A percentile compares a stretch with the other conserved stretches of the same genome.
Evolutionary conservation across 306 rosid genomes (phyloP).

Genomic region (Ceratonia siliqua): DNA sequence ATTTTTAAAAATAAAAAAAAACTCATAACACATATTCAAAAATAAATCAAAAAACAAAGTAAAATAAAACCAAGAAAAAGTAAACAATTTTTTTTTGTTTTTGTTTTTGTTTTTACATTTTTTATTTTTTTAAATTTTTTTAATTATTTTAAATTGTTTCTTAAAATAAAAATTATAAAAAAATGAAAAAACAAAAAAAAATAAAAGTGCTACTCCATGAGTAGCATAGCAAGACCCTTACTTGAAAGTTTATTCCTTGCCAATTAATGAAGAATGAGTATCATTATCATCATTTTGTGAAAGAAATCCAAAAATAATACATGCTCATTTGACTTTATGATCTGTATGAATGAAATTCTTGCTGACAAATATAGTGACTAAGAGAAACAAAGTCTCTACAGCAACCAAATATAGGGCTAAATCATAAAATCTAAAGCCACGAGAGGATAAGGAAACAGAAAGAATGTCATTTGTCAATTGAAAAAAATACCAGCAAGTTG

Average conservation of each 20-base stretch:
- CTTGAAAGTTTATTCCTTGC: not conserved
- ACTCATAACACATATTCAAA: no score
- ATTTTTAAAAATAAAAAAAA: no score
- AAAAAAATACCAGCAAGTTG: not conserved
- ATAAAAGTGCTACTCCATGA: no score
- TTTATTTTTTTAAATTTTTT: no score
- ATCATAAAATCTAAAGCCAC: not conserved
- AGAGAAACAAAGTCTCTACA: not conserved
- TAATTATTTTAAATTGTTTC: no score
- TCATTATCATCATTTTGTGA: conserved; percentile 6
- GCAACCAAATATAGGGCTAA: not conserved
- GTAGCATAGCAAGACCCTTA: no score
- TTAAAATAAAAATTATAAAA: no score
- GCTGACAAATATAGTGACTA: not conserved
- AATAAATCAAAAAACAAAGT: no score
- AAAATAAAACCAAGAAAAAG: no score
- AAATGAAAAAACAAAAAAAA: no score
- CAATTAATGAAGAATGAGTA: not conserved
- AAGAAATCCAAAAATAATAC: conserved; percentile 4
- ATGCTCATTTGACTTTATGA: not conserved
- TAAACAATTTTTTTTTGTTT: no score
- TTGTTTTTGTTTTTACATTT: no score
- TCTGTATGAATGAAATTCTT: not conserved
- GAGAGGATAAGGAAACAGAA: conserved; percentile 18
- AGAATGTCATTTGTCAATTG: conserved; percentile 4